These are phyloP conservation scores for Fusarium euwallaceae DNA, from an alignment of 2,329 filamentous ascomycete genomes.

Conservation along the genomic window DNA sequence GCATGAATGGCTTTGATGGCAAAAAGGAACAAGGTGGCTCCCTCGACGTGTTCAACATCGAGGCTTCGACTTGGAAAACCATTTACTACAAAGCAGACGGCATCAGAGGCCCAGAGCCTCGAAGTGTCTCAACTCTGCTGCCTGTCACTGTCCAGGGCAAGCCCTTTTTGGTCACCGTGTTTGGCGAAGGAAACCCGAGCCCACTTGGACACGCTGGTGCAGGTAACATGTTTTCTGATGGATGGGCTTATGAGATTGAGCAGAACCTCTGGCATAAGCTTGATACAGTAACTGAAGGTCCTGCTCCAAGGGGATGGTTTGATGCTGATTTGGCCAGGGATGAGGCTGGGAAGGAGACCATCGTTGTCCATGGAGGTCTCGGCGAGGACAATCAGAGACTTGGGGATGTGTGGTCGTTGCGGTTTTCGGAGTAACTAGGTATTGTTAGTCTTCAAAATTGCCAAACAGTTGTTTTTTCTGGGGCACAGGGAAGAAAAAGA, in stretches of 20 bases:
- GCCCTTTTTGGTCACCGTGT: conserved; percentile 53
- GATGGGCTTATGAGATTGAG: conserved; percentile 57
- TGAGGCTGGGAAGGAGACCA: conserved; percentile 23
- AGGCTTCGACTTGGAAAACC: conserved; percentile 43
- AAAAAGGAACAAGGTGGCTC: conserved; percentile 68
- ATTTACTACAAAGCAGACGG: conserved; percentile 45
- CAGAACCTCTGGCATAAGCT: conserved; percentile 47
- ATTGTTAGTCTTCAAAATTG: not conserved
- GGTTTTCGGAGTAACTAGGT: conserved; percentile 10
- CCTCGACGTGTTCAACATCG: conserved; percentile 61
- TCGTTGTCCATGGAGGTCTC: conserved; percentile 57
- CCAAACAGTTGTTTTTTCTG: not conserved
- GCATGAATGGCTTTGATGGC: conserved; percentile 76
- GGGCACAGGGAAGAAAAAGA: not conserved
- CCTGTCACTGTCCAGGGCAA: conserved; percentile 35
- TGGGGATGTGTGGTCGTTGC: conserved; percentile 52
- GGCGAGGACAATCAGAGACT: conserved; percentile 53
- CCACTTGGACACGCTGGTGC: conserved; percentile 56
- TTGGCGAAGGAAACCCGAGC: conserved; percentile 56
- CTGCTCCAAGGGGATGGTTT: conserved; percentile 56
- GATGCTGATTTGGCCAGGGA: conserved; percentile 49
- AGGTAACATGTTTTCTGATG: conserved; percentile 56
- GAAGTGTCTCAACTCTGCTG: conserved; percentile 50
- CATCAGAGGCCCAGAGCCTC: conserved; percentile 46
- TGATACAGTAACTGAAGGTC: conserved; percentile 35